Conservation (phyloP, 2,329 filamentous ascomycete genomes). For the Dothideomycetes sp. region DNA sequence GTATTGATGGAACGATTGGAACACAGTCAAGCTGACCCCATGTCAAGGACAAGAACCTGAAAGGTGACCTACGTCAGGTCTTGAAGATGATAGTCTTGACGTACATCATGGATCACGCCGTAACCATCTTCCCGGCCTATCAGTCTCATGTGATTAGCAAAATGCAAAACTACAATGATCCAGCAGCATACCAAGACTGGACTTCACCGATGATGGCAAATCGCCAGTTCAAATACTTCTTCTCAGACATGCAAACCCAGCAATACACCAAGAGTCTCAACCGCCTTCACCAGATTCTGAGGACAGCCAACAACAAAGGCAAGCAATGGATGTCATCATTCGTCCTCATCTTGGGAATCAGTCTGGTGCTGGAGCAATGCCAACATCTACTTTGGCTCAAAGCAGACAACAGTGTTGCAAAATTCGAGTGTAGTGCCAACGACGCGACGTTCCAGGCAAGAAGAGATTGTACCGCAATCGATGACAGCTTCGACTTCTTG, state of each 20-base stretch:
- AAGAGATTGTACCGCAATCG: constrained; percentile 35
- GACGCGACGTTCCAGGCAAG: constrained; percentile 26
- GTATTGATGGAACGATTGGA: constrained; percentile 1
- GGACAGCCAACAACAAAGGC: constrained; percentile 32
- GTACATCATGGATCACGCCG: constrained; percentile 41
- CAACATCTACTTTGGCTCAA: constrained; percentile 39
- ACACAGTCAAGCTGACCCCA: background rate
- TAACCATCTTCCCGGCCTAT: constrained; percentile 35
- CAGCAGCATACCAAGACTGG: constrained; percentile 16
- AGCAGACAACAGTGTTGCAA: constrained; percentile 29
- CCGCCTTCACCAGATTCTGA: constrained; percentile 39
- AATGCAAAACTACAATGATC: constrained; percentile 28
- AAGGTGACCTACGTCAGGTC: constrained; percentile 34
- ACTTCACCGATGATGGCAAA: constrained; percentile 38
- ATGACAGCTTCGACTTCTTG: constrained; percentile 36
- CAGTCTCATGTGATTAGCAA: constrained; percentile 29
- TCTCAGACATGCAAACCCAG: constrained; percentile 33
- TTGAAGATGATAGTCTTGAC: constrained; percentile 39
- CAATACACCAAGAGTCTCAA: constrained; percentile 37
- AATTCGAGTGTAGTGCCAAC: constrained; percentile 23
- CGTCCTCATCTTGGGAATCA: constrained; percentile 37
- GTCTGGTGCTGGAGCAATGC: constrained; percentile 40
- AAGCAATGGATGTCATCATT: constrained; percentile 39
- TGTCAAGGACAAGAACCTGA: constrained; percentile 20
- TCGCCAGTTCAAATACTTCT: constrained; percentile 43